phyloP scores from a whole-genome alignment of 2,329 filamentous ascomycete species.

The Fusarium denticulatum region DNA sequence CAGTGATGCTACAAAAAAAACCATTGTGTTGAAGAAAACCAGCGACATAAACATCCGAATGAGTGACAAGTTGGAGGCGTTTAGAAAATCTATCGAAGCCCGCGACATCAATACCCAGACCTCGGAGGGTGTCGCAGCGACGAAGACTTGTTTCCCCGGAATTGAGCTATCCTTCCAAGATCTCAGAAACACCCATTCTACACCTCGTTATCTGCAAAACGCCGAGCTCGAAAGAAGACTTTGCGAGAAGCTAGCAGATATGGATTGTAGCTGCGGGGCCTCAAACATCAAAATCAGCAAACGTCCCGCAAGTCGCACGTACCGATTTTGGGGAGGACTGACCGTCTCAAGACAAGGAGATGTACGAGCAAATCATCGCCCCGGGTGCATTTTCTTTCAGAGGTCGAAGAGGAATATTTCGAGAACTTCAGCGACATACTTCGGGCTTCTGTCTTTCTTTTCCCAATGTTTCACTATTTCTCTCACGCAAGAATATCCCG shows the following conservation, averaged over 20 bases:
- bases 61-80: fast-evolving
- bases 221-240: fast-evolving
- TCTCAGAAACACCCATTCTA: fast-evolving
- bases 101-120: fast-evolving
- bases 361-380: neutral
- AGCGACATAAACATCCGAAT: fast-evolving
- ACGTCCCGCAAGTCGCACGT: fast-evolving
- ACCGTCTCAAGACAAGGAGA: neutral
- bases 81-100: fast-evolving
- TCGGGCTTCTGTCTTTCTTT: fast-evolving
- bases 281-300: fast-evolving
- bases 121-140: fast-evolving
- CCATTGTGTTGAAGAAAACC: too few relatives aligned
- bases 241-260: fast-evolving
- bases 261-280: fast-evolving
- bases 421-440: fast-evolving
- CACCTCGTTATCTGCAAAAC: fast-evolving
- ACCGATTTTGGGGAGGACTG: fast-evolving
- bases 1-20: too few relatives aligned
- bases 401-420: fast-evolving
- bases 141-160: fast-evolving
- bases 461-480: fast-evolving
- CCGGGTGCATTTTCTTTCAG: neutral
- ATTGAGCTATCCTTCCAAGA: fast-evolving
- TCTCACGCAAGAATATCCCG: fast-evolving